Evolutionary conservation across 345 rosid species (phyloP), one percentile per base, ranked within the genome.

Genomic region (Angophora floribunda): DNA sequence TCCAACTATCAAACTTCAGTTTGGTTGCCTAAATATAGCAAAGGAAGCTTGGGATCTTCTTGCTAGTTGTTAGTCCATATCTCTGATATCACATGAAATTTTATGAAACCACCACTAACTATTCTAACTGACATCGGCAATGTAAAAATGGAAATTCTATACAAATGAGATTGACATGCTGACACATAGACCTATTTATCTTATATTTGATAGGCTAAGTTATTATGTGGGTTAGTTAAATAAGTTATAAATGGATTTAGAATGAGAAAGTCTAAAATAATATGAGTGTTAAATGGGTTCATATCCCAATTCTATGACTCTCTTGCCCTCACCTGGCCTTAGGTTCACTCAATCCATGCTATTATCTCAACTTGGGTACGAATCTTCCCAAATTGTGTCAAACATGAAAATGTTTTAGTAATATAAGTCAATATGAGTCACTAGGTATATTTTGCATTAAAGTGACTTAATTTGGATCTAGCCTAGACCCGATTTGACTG

Each of bases 311-410:
- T 55, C 61, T 22, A 55, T 55, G 1, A 0, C 61, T 22, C 61
- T 55, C 28, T 22, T 22, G 6, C 0, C 28, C 61, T 55, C 28
- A 55, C 6, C 3, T 1, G 24, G 24, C 24, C 24, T 55, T 55
- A 12, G 0, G 0, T 1, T 55, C 61, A 9, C 61, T 55, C 61
- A 22, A 28, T 55, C 13, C 6, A 21, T 55, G 2, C 6, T 55
- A 5, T 55, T 55, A 55, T 12, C 61, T 55, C 61, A 55, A 1
- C 22, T 55, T 55, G 28, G 61, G 13, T 55, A 9, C 4, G 61
- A 1, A 0, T 21, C 24, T 55, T 55, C 61, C 28, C 13, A 0
- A 55, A 55, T 55, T 55, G 0, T 9, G 61, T 55, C 0, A 0
- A 55, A 55, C 22, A 55, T 55, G 22, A 55, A 55, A 55, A 8